Evolutionary conservation across 371 early-diverging fungal species (phyloP), one percentile per base, ranked within the genome.

Genomic region (Coemansia sp.): DNA sequence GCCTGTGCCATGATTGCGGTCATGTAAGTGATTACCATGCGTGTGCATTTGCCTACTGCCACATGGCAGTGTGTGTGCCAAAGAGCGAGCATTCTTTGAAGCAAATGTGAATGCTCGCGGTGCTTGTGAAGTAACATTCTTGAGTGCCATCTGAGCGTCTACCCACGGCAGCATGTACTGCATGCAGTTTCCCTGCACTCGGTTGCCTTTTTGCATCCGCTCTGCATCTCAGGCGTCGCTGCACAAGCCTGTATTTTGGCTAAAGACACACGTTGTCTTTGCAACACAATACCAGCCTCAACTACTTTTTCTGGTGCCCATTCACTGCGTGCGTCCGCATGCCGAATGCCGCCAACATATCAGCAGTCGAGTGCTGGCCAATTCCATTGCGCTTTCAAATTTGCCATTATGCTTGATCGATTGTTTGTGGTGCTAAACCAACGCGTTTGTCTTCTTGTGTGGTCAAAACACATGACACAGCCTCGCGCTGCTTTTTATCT

Each of bases 1-100:
- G 88, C n/a, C 82, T 95, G 42, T 91, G 92, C 72, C 95, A 95
- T 77, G 95, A 95, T 71, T 87, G 90, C 61, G 90, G 93, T 42
- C 95, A 95, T 79, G 91, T 91, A 88, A 87, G 89, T 82, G 42
- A 50, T 53, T 50, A 34, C 27, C 6, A 22, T 24, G 29, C 34
- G 29, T 18, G n/a, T n/a, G 26, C 29, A 27, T 31, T 26, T 29
- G 16, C n/a, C 26, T 47, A 16, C n/a, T 37, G 29, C 55, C 14
- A 14, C 14, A 55, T 4, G 11, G 31, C n/a, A n/a, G n/a, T 31
- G 29, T 16, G n/a, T 31, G 29, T 14, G 8, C 55, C 53, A 21
- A n/a, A 37, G 37, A 53, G 53, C 53, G 5, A 22, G 6, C 29
- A 16, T 29, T 18, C 29, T 31, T 56, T 56, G 29, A 21, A 56